Conservation (phyloP, 108 stramenopile species). For the Discostella stelligeroides region DNA sequence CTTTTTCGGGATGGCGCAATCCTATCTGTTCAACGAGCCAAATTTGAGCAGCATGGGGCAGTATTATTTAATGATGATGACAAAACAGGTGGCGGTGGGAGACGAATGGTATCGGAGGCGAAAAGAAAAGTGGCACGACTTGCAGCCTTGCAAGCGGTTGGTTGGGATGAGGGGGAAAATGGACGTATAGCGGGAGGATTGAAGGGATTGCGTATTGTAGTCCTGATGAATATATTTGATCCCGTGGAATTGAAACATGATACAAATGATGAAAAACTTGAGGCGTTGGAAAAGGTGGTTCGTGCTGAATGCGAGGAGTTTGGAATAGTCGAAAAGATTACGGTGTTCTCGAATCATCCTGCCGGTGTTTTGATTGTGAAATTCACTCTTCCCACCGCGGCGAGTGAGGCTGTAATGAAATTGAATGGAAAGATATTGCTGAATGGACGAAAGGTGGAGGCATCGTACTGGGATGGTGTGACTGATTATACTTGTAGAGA, state of each 20-base stretch:
- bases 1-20: constrained; percentile 54
- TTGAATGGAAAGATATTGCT: constrained; percentile 66
- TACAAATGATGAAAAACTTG: constrained; percentile 44
- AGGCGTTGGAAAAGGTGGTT: constrained; percentile 64
- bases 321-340: constrained; percentile 92
- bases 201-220: constrained; percentile 92
- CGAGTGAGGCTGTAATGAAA: constrained; percentile 78
- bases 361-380: constrained; percentile 89
- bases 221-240: constrained; percentile 88
- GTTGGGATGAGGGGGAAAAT: constrained; percentile 86
- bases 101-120: constrained; percentile 53
- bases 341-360: constrained; percentile 86
- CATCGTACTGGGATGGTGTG: constrained; percentile 94
- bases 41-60: constrained; percentile 70
- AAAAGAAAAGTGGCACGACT: constrained; percentile 80
- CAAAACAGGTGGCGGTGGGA: constrained; percentile 20
- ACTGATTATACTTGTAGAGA: constrained; percentile 85
- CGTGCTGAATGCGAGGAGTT: constrained; percentile 67
- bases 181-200: constrained; percentile 83
- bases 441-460: constrained; percentile 51
- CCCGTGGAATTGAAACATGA: constrained; percentile 51
- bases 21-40: constrained; percentile 62
- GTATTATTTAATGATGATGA: constrained; percentile 24
- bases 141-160: constrained; percentile 78
- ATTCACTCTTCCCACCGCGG: constrained; percentile 78